Conservation (phyloP, 2,329 filamentous ascomycete species). For the Monilinia polystroma region DNA sequence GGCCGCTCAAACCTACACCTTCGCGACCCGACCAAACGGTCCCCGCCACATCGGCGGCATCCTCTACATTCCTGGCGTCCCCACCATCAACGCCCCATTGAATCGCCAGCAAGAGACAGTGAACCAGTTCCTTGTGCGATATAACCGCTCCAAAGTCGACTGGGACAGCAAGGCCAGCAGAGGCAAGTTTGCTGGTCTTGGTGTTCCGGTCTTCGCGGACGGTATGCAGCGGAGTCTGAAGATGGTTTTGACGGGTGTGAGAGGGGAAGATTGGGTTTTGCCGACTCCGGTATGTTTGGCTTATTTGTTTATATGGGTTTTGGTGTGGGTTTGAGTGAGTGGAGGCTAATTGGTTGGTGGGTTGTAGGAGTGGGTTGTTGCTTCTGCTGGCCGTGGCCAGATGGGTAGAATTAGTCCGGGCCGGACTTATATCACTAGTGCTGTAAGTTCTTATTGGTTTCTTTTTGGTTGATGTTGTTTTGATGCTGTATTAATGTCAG, state of each 20-base stretch:
- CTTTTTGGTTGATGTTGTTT: neutral
- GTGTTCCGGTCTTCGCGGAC: neutral
- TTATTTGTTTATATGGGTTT: too few species aligned
- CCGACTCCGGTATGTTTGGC: too few species aligned
- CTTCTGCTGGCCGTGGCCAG: too few species aligned
- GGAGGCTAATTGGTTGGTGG: too few species aligned
- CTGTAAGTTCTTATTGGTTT: neutral
- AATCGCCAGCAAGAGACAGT: neutral
- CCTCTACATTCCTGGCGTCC: neutral
- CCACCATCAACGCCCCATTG: neutral
- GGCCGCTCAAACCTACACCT: neutral
- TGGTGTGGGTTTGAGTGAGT: too few species aligned
- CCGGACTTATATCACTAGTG: neutral
- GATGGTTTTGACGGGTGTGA: neutral
- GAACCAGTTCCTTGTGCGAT: neutral
- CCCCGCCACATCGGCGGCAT: neutral
- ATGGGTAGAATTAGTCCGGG: too few species aligned
- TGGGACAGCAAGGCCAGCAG: neutral
- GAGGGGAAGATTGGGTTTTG: neutral
- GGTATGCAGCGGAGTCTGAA: neutral
- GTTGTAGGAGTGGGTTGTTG: too few species aligned
- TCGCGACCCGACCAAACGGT: neutral
- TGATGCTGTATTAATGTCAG: too few species aligned
- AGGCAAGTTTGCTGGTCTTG: neutral
- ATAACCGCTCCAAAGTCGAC: neutral